phyloP scores from a whole-genome alignment of 75 land plant genomes.

The Sequoiadendron giganteum region DNA sequence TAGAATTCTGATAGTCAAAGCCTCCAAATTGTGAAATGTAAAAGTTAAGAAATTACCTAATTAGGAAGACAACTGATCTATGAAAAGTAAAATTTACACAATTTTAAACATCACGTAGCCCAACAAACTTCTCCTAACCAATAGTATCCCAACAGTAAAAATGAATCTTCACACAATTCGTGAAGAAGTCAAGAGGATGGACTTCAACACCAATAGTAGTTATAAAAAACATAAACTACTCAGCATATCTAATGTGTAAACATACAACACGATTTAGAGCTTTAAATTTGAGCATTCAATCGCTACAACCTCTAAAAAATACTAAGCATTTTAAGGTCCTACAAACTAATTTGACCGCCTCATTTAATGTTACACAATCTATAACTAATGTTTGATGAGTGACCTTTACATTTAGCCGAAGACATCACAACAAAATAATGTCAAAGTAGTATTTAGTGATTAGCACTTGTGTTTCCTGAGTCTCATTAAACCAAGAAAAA shows the following conservation, averaged over 20 bases:
- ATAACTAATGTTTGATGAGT: too few relatives aligned
- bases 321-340: neutral
- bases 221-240: constrained; percentile 5
- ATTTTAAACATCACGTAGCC: constrained; percentile 37
- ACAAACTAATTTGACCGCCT: too few relatives aligned
- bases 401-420: too few relatives aligned
- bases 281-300: neutral
- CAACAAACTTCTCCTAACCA: constrained; percentile 58
- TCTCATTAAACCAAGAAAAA: too few relatives aligned
- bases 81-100: neutral
- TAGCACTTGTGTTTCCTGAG: too few relatives aligned
- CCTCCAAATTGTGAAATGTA: neutral
- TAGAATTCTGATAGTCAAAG: neutral
- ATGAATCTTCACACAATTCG: constrained; percentile 49
- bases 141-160: constrained; percentile 62
- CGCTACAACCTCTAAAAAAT: too few relatives aligned
- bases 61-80: neutral
- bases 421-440: too few relatives aligned
- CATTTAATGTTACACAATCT: too few relatives aligned
- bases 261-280: neutral
- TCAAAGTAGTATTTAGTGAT: too few relatives aligned
- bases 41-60: neutral
- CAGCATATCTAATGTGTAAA: neutral
- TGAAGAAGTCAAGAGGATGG: constrained; percentile 53
- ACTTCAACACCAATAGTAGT: constrained; percentile 59